A percentile compares a stretch with the other conserved stretches of the same genome.
phyloP scores from a whole-genome alignment of 352 stramenopile species.

The Phytophthora palmivora region DNA sequence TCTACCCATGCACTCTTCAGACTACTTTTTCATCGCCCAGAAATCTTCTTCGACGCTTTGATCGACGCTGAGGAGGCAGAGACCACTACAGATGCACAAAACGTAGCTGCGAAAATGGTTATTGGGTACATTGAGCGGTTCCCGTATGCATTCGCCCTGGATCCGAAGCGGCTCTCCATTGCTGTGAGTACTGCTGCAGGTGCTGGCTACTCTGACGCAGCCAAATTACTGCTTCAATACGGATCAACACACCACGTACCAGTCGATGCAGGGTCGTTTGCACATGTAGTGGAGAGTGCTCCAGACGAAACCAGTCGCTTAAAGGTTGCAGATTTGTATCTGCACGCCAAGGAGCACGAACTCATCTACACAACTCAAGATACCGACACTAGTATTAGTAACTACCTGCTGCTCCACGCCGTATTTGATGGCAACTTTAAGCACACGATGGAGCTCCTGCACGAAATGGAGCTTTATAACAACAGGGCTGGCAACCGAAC shows the following conservation, averaged over 20 bases:
- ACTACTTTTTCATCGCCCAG: slow-evolving; percentile 59
- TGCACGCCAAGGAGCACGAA: slow-evolving; percentile 57
- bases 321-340: slow-evolving; percentile 65
- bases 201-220: slow-evolving; percentile 40
- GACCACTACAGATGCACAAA: not conserved
- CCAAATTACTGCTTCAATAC: slow-evolving; percentile 51
- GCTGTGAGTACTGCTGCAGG: slow-evolving; percentile 62
- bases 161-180: slow-evolving; percentile 65
- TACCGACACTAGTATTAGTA: slow-evolving; percentile 60
- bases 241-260: slow-evolving; percentile 46
- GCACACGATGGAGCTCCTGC: slow-evolving; percentile 78
- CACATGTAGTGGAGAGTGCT: slow-evolving; percentile 61
- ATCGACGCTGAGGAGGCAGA: not conserved
- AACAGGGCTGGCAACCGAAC: slow-evolving; percentile 53
- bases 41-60: slow-evolving; percentile 45
- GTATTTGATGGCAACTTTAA: slow-evolving; percentile 75
- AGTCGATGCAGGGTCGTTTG: slow-evolving; percentile 71
- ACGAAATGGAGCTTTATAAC: slow-evolving; percentile 78
- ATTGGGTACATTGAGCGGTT: slow-evolving; percentile 61
- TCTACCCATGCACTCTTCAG: slow-evolving; percentile 67
- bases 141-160: slow-evolving; percentile 42
- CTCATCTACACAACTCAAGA: slow-evolving; percentile 61
- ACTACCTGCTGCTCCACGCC: slow-evolving; percentile 69
- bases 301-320: slow-evolving; percentile 51
- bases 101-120: slow-evolving; percentile 37